Evolutionary conservation across 345 rosid species (phyloP).

Genomic region (Populus nigra): DNA sequence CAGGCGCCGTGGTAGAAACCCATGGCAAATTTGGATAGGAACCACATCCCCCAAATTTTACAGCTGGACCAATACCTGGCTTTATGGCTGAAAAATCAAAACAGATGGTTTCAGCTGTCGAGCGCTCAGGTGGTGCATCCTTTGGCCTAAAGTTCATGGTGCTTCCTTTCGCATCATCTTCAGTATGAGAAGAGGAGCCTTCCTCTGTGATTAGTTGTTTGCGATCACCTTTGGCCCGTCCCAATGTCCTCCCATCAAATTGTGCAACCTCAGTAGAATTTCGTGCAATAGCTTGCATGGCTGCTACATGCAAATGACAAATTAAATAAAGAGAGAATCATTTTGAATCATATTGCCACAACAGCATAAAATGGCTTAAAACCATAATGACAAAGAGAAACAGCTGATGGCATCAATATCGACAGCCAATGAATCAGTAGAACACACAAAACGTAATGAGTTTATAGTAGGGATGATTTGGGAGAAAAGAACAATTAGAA

Average conservation of each 20-base stretch:
- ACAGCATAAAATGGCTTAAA: not conserved
- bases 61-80: constrained; percentile 78
- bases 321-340: constrained; percentile 3
- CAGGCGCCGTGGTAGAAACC: constrained; percentile 88
- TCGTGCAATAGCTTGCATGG: constrained; percentile 37
- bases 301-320: constrained; percentile 29
- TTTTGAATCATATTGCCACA: constrained; percentile 1
- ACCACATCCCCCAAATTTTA: constrained; percentile 92
- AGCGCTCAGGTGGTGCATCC: constrained; percentile 41
- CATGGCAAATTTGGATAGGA: constrained; percentile 84
- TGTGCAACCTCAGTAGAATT: constrained; percentile 40
- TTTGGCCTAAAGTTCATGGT: constrained; percentile 36
- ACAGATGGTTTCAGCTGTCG: constrained; percentile 47
- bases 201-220: constrained; percentile 68
- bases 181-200: constrained; percentile 64
- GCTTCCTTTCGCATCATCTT: constrained; percentile 44
- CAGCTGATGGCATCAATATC: not conserved
- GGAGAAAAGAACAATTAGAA: not conserved
- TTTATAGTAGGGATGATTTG: not conserved
- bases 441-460: not conserved
- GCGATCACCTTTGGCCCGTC: constrained; percentile 58
- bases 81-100: constrained; percentile 73
- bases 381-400: not conserved
- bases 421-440: not conserved
- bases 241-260: constrained; percentile 38